Base-by-base conservation (phyloP, 179 eudicot species). In the Silene vulgaris region DNA sequence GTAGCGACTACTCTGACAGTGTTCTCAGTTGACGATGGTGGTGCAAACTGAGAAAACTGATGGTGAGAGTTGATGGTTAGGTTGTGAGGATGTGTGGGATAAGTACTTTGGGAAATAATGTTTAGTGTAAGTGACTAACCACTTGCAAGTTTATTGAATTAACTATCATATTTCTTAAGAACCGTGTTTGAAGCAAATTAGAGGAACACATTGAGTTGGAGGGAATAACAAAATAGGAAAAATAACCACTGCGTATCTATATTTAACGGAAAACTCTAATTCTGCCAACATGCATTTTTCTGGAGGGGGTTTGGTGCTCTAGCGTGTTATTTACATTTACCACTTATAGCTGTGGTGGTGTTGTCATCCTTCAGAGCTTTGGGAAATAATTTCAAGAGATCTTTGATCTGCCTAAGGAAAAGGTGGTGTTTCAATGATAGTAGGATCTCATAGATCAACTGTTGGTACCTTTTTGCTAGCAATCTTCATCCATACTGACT, bases 311-410 rank as follows among this genome's bases (percentile, higher is more conserved):
- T 1, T 3, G 3, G 52, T 45, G 52, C 52, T 45, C 52, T 45
- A 45, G 14, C 52, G 13, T 66, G 48, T 68, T 68, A 23, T 68
- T 35, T 21, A 62, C 14, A 23, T 62, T 20, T 63, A 11, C n/a
- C 28, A 11, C 35, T 63, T 23, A 8, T 23, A 11, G 67, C 29
- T 23, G 1, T 63, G 16, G n/a, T 23, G 29, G 56, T 29, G 14
- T 40, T 19, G 68, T 35, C 52, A 66, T 66, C 71, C 11, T 66
- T 66, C 8, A 32, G 12, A 14, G 35, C 71, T 66, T 37, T 66
- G 17, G 50, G 13, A 68, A 9, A 68, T 35, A 26, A 68, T 68
- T 8, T 40, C 23, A 30, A 66, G 48, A 30, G 21, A 35, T 35
- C 45, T 66, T 66, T 66, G 23, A 7, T 60, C 28, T 19, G 29